phyloP scores from a whole-genome alignment of 352 stramenopile genomes.

The Phytophthora multivora region DNA sequence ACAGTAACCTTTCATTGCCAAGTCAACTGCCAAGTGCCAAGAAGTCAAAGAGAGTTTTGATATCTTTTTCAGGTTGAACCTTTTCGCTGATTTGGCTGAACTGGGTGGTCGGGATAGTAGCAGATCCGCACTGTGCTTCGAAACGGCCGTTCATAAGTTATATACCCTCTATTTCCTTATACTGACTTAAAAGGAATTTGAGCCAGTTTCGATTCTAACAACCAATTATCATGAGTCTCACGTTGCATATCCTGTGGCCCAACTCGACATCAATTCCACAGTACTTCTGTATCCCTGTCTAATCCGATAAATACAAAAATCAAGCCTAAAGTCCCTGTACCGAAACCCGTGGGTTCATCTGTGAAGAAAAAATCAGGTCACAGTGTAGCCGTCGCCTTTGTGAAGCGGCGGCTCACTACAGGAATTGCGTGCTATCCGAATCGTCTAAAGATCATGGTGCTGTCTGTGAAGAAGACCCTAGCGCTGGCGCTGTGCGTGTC shows the following conservation, averaged over 20 bases:
- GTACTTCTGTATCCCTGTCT: background rate
- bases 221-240: background rate
- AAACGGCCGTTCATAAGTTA: background rate
- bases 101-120: constrained; percentile 7
- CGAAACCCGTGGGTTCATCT: constrained; percentile 30
- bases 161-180: background rate
- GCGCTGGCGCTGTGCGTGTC: constrained; percentile 36
- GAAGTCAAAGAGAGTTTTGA: constrained; percentile 1
- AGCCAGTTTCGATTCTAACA: background rate
- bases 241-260: background rate
- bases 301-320: constrained; percentile 16
- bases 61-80: constrained; percentile 13
- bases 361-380: too few relatives aligned
- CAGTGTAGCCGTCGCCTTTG: background rate
- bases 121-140: background rate
- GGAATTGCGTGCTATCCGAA: constrained; percentile 21
- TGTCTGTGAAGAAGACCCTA: constrained; percentile 45
- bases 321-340: background rate
- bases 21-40: too few relatives aligned
- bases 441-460: constrained; percentile 30
- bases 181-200: too few relatives aligned
- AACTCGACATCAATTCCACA: background rate
- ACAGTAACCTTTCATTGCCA: too few relatives aligned
- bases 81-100: constrained; percentile 17
- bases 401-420: constrained; percentile 18